Evolutionary conservation across 495 filamentous ascomycete genomes (phyloP), one percentile per base, ranked within the genome.

Genomic region (Neurospora sp.): DNA sequence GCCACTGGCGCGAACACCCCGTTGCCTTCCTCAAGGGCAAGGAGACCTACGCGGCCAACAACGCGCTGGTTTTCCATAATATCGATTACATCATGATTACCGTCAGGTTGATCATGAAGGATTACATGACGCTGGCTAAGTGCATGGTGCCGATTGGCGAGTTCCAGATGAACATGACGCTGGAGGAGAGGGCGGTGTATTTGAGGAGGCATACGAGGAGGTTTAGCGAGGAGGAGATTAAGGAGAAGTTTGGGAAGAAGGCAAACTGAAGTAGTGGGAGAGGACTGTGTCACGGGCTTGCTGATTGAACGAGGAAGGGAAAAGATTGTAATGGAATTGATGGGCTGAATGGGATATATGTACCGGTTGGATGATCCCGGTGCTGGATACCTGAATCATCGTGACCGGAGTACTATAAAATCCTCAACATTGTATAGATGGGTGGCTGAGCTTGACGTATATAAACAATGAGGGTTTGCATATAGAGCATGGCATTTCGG

Each of bases 1-100:
- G 91, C 7, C 91, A 93, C 84, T 93, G 91, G 91, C 86, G 91
- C 72, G 90, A 92, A 68, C 91, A 93, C 76, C 91, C 91, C 0
- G 77, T 86, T 31, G 82, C 89, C 45, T 91, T 93, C 74, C 76
- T 93, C 40, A 82, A 85, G 74, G 83, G 86, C 27, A 90, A 90
- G 75, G 73, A 82, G 3, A 83, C 85, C 22, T 93, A 93, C 76
- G 82, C 83, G 0, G 76, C 80, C 4, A 87, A 90, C 72, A 73
- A 84, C 2, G 91, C 91, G 3, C 83, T 93, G 20, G 77, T 81
- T 18, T 93, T 93, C 78, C 88, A 88, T 73, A 89, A 92, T 74
- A 89, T 93, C 73, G 91, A 93, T 77, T 93, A 89, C 76, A 80
- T 93, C 71, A 88, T 90, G 84, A 88, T 93, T 72, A 92, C 91